phyloP scores from a whole-genome alignment of 2,329 filamentous ascomycete species.

The Ophiognomonia clavigignenti-juglandacearum region DNA sequence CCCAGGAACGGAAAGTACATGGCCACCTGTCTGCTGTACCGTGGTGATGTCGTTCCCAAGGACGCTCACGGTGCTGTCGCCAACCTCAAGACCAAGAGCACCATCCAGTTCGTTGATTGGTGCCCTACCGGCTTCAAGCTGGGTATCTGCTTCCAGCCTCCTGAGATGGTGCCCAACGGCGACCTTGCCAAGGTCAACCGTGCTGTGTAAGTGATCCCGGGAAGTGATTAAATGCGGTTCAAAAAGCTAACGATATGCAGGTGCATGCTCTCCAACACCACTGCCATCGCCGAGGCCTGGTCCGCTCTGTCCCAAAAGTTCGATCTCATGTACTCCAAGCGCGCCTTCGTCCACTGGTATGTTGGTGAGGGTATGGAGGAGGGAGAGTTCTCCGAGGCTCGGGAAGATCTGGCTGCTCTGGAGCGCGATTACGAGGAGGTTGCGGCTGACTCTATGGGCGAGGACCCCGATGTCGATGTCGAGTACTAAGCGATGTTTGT shows the following conservation, averaged over 20 bases:
- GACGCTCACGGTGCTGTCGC: slow-evolving; percentile 90
- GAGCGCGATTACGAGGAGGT: slow-evolving; percentile 99
- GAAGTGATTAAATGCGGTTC: background rate
- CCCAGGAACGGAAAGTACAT: slow-evolving; percentile 99
- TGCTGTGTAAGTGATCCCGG: slow-evolving; percentile 70
- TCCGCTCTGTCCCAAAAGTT: slow-evolving; percentile 95
- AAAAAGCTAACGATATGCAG: slow-evolving; percentile 31
- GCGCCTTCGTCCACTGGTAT: slow-evolving; percentile 99
- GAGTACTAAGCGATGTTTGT: slow-evolving; percentile 67
- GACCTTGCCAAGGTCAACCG: slow-evolving; percentile 97
- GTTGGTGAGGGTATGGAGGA: slow-evolving; percentile 99
- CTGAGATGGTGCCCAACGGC: slow-evolving; percentile 91
- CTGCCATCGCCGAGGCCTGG: slow-evolving; percentile 97
- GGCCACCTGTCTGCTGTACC: slow-evolving; percentile 97
- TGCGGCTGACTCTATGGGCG: slow-evolving; percentile 86
- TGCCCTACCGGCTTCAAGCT: slow-evolving; percentile 99
- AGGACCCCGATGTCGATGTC: slow-evolving; percentile 77
- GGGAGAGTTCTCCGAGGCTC: slow-evolving; percentile 98
- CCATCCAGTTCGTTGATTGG: slow-evolving; percentile 99
- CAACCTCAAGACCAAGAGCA: slow-evolving; percentile 97
- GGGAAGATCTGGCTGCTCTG: slow-evolving; percentile 94
- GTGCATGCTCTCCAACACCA: slow-evolving; percentile 99
- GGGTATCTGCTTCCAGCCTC: slow-evolving; percentile 99
- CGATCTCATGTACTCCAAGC: slow-evolving; percentile 99
- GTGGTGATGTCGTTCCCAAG: slow-evolving; percentile 95